These are phyloP conservation scores for Dentipellis fragilis DNA, from an alignment of 768 basidiomycete genomes.

Conservation along the genomic window DNA sequence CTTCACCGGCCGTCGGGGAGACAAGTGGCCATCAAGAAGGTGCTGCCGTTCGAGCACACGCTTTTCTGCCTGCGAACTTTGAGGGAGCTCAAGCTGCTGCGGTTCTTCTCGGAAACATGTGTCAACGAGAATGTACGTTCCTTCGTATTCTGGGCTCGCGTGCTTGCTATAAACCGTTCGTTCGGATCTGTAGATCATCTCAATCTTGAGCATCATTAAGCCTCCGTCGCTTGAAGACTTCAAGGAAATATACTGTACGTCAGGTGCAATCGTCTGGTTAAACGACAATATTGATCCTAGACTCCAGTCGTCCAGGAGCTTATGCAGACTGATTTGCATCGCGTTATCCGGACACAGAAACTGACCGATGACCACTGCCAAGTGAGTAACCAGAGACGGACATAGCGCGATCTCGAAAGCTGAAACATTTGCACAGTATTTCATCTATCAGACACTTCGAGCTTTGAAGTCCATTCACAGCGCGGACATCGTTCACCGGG, in stretches of 20 bases:
- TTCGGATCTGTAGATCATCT: constrained; percentile 57
- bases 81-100: constrained; percentile 83
- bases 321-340: constrained; percentile 87
- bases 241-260: constrained; percentile 78
- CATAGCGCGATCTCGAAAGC: background rate
- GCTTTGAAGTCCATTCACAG: constrained; percentile 86
- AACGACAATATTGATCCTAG: too few species aligned
- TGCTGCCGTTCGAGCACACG: constrained; percentile 89
- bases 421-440: constrained; percentile 40
- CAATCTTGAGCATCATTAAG: constrained; percentile 85
- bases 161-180: background rate
- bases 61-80: constrained; percentile 85
- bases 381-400: constrained; percentile 26
- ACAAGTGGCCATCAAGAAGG: constrained; percentile 92
- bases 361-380: constrained; percentile 87
- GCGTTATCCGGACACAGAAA: constrained; percentile 84
- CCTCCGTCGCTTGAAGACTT: constrained; percentile 66
- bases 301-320: constrained; percentile 69
- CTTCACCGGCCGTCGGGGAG: constrained; percentile 71
- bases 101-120: constrained; percentile 73
- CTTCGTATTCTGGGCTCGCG: constrained; percentile 2
- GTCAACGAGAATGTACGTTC: constrained; percentile 66
- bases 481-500: constrained; percentile 71
- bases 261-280: too few species aligned
- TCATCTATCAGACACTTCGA: constrained; percentile 76